Evolutionary conservation across 1,284 basidiomycete species (phyloP).

Genomic region (Moniliophthora roreri): DNA sequence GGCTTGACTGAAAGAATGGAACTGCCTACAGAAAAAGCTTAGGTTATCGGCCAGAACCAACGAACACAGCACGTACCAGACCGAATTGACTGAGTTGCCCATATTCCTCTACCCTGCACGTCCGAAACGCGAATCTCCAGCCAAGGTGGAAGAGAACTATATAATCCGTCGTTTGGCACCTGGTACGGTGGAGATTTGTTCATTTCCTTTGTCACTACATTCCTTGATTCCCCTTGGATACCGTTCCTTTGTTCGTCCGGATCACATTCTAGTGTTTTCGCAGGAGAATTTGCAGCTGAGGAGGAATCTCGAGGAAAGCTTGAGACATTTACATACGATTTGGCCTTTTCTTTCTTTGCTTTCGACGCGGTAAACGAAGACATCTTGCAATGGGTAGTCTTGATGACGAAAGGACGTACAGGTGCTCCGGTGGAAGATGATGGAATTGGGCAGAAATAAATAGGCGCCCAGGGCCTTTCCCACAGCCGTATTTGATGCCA

Average conservation of each 20-base stretch:
- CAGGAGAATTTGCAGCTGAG: constrained; percentile 6
- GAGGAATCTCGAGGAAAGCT: neutral
- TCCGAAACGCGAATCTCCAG: constrained; percentile 31
- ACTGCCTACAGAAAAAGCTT: constrained; percentile 46
- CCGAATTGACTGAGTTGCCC: constrained; percentile 27
- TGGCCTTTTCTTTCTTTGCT: constrained; percentile 13
- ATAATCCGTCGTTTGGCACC: constrained; percentile 4
- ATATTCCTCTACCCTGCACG: constrained; percentile 38
- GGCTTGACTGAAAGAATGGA: constrained; percentile 58
- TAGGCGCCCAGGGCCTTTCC: too few relatives aligned
- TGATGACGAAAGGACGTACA: too few relatives aligned
- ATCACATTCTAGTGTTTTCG: neutral
- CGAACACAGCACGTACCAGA: constrained; percentile 15
- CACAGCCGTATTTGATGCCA: too few relatives aligned
- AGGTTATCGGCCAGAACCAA: neutral
- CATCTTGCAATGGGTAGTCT: neutral
- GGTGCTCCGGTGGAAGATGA: too few relatives aligned
- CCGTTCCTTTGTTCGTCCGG: neutral
- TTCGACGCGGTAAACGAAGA: neutral
- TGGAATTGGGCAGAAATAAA: too few relatives aligned
- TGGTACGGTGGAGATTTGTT: neutral
- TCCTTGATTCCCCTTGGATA: neutral
- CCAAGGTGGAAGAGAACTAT: constrained; percentile 22
- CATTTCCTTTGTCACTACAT: neutral
- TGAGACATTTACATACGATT: constrained; percentile 20